Evolutionary conservation across 768 basidiomycete genomes (phyloP).

Genomic region (Paxillus involutus): DNA sequence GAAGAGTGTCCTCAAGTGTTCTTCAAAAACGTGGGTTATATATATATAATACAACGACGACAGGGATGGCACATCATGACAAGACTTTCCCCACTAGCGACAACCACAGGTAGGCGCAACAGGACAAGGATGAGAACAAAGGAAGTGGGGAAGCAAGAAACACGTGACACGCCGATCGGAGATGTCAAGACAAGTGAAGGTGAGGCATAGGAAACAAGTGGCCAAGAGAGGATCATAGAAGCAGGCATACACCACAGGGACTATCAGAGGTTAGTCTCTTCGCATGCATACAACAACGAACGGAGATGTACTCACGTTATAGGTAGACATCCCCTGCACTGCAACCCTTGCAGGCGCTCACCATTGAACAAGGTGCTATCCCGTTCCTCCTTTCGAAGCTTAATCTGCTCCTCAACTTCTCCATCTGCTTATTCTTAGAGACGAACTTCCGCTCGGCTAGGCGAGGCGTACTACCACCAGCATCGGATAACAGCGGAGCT

Average conservation of each 20-base stretch:
- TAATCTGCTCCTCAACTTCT: conserved; percentile 58
- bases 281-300: neutral
- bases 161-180: conserved; percentile 18
- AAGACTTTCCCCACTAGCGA: conserved; percentile 12
- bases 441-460: conserved; percentile 43
- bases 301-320: conserved; percentile 24
- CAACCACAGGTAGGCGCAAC: conserved; percentile 7
- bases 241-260: conserved; percentile 10
- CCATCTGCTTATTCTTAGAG: conserved; percentile 64
- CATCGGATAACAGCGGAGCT: conserved; percentile 8
- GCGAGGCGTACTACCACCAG: conserved; percentile 8
- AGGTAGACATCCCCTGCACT: conserved; percentile 20
- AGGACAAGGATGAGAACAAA: neutral
- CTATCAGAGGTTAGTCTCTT: conserved; percentile 5
- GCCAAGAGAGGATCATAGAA: conserved; percentile 1
- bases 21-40: conserved; percentile 15
- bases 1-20: conserved; percentile 22
- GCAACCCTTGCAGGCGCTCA: conserved; percentile 32
- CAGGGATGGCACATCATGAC: conserved; percentile 25
- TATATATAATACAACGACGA: conserved; percentile 30
- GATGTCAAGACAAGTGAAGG: conserved; percentile 3
- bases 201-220: conserved; percentile 23
- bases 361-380: conserved; percentile 18
- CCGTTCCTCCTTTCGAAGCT: conserved; percentile 34
- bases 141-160: conserved; percentile 12